Evolutionary conservation across 371 early-diverging fungal species (phyloP).

Genomic region (Cokeromyces recurvatus): DNA sequence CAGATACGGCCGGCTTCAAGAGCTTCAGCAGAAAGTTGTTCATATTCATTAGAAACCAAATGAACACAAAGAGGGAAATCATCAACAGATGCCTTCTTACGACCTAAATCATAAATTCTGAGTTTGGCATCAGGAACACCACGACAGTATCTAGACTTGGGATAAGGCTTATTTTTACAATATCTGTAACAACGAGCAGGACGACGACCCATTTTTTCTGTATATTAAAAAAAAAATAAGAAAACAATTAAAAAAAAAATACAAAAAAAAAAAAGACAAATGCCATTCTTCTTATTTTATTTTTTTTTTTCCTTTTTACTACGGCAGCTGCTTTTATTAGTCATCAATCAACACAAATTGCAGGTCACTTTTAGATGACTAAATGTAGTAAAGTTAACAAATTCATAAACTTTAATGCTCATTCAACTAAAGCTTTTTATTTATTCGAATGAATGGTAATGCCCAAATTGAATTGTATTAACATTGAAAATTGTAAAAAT

Average conservation of each 20-base stretch:
- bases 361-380: too few species aligned
- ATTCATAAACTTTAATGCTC: too few species aligned
- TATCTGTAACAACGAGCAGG: conserved; percentile 99
- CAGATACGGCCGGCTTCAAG: conserved; percentile 99
- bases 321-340: too few species aligned
- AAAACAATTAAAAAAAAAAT: background rate
- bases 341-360: too few species aligned
- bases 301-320: too few species aligned
- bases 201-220: conserved; percentile 80
- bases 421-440: too few species aligned
- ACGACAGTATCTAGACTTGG: conserved; percentile 99
- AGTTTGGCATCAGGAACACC: conserved; percentile 99
- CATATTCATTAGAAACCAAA: conserved; percentile 97
- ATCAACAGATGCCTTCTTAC: conserved; percentile 98
- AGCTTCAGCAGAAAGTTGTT: conserved; percentile 99
- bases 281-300: too few species aligned
- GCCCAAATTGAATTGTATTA: too few species aligned
- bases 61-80: conserved; percentile 98
- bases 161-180: conserved; percentile 99
- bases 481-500: too few species aligned
- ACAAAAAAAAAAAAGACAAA: background rate
- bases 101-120: conserved; percentile 98
- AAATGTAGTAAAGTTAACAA: too few species aligned
- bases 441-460: too few species aligned
- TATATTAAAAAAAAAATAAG: background rate